Evolutionary conservation across 495 filamentous ascomycete species (phyloP), one percentile per base, ranked within the genome.

Genomic region (Penicillium canariense): DNA sequence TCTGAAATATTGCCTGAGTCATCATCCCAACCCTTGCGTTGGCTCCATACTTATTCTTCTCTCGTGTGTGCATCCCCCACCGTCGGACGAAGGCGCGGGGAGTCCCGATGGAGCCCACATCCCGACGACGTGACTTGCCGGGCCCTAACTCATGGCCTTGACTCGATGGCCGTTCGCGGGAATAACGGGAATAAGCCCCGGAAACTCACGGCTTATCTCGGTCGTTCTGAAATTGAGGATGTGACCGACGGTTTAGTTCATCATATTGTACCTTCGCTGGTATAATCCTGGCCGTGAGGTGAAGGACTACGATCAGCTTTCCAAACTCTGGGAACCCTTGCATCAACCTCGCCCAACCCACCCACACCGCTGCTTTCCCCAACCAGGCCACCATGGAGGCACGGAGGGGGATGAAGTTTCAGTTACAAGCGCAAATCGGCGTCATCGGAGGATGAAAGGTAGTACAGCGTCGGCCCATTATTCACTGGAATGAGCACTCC

Each of bases 61-160:
- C 27, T 34, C 38, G n/a, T n/a, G n/a, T n/a, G n/a, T 54, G 32
- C 27, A 59, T 44, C 47, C 57, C 57, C 57, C 57, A 52, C 57
- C 35, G 35, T 42, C 54, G 50, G 34, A 48, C 5, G 10, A 15
- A 43, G 15, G 18, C 30, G 35, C 23, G 18, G 22, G 53, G 26
- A 40, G 25, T 31, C 31, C 36, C 27, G 18, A 22, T 42, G 18
- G 25, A 52, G 58, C 23, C 58, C 58, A 61, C 58, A 54, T 61
- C 54, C 58, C 58, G 58, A 61, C 18, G 20, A 7, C 17, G 17
- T 15, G 3, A 35, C 25, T 15, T 49, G 7, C 15, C 14, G 35
- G n/a, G 31, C 22, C 30, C 20, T 36, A 48, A 48, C 25, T 31
- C 15, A n/a, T n/a, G n/a, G n/a, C n/a, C n/a, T n/a, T 14, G 7